Evolutionary conservation across 352 stramenopile species (phyloP).

Genomic region (Thalassiosira ordinaria): DNA sequence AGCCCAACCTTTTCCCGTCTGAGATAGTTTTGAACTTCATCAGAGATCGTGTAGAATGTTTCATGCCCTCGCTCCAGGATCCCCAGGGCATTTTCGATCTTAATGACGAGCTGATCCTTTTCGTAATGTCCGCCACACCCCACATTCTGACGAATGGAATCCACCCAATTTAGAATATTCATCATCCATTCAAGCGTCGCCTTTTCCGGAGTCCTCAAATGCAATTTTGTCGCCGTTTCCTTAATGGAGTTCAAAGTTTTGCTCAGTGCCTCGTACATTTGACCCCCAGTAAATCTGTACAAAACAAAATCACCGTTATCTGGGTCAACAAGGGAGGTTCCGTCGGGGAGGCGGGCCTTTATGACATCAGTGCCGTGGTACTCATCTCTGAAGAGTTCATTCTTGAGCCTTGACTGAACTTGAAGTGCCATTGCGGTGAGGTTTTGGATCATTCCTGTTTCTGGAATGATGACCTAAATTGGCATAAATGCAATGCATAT

Average conservation of each 20-base stretch:
- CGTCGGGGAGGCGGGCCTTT: slow-evolving; percentile 62
- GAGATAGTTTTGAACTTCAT: slow-evolving; percentile 70
- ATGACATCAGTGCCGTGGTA: slow-evolving; percentile 66
- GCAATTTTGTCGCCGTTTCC: slow-evolving; percentile 56
- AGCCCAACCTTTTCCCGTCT: slow-evolving; percentile 54
- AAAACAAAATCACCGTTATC: slow-evolving; percentile 74
- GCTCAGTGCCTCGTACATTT: slow-evolving; percentile 64
- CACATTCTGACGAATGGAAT: slow-evolving; percentile 50
- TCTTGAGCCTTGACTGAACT: slow-evolving; percentile 59
- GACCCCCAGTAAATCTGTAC: slow-evolving; percentile 70
- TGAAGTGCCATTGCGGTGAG: slow-evolving; percentile 52
- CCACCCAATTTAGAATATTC: slow-evolving; percentile 71
- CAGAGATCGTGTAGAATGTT: slow-evolving; percentile 64
- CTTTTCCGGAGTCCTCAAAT: slow-evolving; percentile 71
- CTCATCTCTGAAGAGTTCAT: slow-evolving; percentile 68
- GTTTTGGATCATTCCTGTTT: slow-evolving; percentile 53
- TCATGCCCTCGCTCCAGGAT: slow-evolving; percentile 58
- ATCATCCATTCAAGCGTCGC: slow-evolving; percentile 72
- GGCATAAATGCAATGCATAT: slow-evolving; percentile 6
- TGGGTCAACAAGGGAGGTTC: slow-evolving; percentile 73
- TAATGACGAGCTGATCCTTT: slow-evolving; percentile 59
- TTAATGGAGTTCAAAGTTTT: slow-evolving; percentile 53
- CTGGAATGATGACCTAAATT: slow-evolving; percentile 62
- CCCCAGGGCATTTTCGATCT: slow-evolving; percentile 34
- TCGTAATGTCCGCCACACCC: slow-evolving; percentile 47